Evolutionary conservation across 2,329 filamentous ascomycete genomes (phyloP), one percentile per base, ranked within the genome.

Genomic region (Colletotrichum australisinense): DNA sequence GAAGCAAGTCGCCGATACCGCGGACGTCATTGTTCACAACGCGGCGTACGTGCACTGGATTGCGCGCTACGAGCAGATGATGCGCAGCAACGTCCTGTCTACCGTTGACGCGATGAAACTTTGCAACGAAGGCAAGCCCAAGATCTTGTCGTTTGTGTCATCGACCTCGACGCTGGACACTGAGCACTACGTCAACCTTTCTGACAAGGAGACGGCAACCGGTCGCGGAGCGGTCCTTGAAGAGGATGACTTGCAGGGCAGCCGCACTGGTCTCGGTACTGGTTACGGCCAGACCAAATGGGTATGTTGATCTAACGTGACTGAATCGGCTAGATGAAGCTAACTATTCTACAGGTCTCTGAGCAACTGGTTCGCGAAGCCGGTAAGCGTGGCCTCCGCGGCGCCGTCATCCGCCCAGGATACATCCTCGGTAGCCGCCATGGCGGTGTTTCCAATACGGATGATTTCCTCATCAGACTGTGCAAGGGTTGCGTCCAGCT

Each of bases 241-340:
- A 81, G 87, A 87, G 0, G 95, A 98, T 80, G 92, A 96, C 76
- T 87, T 98, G 75, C 86, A 90, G 76, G 94, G 95, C 65, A 95
- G 94, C 78, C 88, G 91, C 42, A 91, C 86, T 64, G 94, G 94
- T 35, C 90, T 98, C 1, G 91, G 91, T 49, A 98, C 94, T 1
- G 95, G 96, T 7, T 98, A 98, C 78, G 95, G 95, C 2, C 95
- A 98, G 82, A 91, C 90, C 76, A 98, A 98, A 84, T 98, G 95
- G 95, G 59, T 62, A 62, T 24, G 59, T 62, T 14, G 6, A 62
- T 9, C 19, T 2, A 24, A 22, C 1, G 46, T 19, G 26, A 57
- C 4, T 9, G 26, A 22, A 22, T 62, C 59, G 22, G 11, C 22
- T 1, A 32, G 7, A 42, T 24, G 12, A 32, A 28, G 32, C 59